phyloP scores from a whole-genome alignment of 169 alveolate genomes.

The Plasmodium adleri region DNA sequence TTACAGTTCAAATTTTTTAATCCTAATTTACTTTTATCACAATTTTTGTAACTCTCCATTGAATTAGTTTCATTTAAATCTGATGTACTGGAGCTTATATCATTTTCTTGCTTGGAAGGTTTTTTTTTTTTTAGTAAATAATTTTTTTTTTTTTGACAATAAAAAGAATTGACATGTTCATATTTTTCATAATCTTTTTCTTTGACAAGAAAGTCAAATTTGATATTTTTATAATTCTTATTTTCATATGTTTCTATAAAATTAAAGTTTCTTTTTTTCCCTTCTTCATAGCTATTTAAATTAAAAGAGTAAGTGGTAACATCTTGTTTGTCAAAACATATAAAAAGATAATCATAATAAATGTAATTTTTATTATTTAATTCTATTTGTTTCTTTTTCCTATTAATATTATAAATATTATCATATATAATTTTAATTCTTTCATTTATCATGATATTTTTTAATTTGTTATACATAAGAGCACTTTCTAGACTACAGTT shows the following conservation, averaged over 20 bases:
- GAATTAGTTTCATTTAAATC: not conserved
- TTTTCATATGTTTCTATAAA: slow-evolving; percentile 21
- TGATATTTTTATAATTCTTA: not conserved
- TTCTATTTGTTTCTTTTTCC: slow-evolving; percentile 41
- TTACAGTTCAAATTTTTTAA: too few species aligned
- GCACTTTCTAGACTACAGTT: slow-evolving; percentile 25
- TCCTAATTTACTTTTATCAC: not conserved
- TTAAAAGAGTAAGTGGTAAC: slow-evolving; percentile 49
- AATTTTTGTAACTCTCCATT: not conserved
- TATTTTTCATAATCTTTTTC: slow-evolving; percentile 57
- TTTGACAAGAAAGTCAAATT: slow-evolving; percentile 34
- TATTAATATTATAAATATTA: slow-evolving; percentile 47
- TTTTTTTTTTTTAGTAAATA: not conserved
- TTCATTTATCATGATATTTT: slow-evolving; percentile 20
- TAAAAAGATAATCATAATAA: slow-evolving; percentile 45
- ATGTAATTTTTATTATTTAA: slow-evolving; percentile 14
- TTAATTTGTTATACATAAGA: slow-evolving; percentile 20
- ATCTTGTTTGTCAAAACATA: slow-evolving; percentile 61
- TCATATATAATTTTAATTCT: slow-evolving; percentile 53
- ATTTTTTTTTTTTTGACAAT: not conserved
- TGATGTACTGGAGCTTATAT: not conserved
- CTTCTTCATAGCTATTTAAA: slow-evolving; percentile 36
- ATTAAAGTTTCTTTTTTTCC: slow-evolving; percentile 59
- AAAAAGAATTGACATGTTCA: not conserved
- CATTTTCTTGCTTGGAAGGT: not conserved